phyloP scores from a whole-genome alignment of 164 flowering plant species.

The Tetrastigma voinierianum region DNA sequence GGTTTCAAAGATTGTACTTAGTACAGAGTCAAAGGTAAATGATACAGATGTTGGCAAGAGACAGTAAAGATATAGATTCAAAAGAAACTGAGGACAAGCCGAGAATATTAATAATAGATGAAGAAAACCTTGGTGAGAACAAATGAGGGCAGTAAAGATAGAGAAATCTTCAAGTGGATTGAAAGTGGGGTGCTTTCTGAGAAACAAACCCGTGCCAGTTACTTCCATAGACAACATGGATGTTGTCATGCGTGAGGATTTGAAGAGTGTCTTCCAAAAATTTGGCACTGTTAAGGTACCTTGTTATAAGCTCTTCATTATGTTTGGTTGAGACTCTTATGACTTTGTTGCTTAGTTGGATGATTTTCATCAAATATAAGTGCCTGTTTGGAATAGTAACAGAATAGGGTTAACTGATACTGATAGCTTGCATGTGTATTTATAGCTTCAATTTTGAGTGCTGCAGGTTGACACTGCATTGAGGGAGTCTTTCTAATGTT shows the following conservation, averaged over 20 bases:
- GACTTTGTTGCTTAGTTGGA: neutral
- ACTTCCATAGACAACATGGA: slow-evolving; percentile 43
- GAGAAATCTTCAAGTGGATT: slow-evolving; percentile 15
- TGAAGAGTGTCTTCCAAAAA: slow-evolving; percentile 61
- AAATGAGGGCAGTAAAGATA: too few relatives aligned
- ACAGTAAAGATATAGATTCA: slow-evolving; percentile 19
- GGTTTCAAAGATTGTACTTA: too few relatives aligned
- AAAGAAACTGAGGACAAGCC: slow-evolving; percentile 23
- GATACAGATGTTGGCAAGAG: slow-evolving; percentile 19
- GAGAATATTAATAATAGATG: slow-evolving; percentile 25
- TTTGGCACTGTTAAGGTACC: slow-evolving; percentile 85
- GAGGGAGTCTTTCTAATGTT: neutral
- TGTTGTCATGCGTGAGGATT: slow-evolving; percentile 81
- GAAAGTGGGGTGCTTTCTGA: too few relatives aligned
- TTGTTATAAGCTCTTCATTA: neutral
- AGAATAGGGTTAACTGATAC: too few relatives aligned
- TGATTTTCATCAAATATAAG: neutral
- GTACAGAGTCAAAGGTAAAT: too few relatives aligned
- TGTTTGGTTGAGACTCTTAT: neutral
- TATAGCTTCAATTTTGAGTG: too few relatives aligned
- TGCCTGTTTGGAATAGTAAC: too few relatives aligned
- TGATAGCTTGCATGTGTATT: too few relatives aligned
- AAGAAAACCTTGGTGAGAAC: slow-evolving; percentile 21
- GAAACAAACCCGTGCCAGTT: slow-evolving; percentile 17
- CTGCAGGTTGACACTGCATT: too few relatives aligned